phyloP scores from a whole-genome alignment of 192 early-diverging fungal species.

The Coemansia umbellata region DNA sequence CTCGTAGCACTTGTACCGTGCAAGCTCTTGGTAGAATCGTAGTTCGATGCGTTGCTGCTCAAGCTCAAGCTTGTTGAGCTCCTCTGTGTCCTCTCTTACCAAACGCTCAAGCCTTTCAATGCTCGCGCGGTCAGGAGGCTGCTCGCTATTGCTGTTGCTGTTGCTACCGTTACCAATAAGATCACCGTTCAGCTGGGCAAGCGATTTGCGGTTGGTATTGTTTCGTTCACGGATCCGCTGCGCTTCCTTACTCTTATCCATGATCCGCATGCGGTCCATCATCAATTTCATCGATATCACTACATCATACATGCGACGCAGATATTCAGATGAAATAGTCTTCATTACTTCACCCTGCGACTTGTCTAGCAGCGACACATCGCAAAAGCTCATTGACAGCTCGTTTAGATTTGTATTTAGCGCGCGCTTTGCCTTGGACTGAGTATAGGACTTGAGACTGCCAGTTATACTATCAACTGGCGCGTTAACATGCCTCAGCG shows the following conservation, averaged over 20 bases:
- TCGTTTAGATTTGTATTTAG: constrained; percentile 42
- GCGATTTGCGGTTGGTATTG: constrained; percentile 23
- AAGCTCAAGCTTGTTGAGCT: constrained; percentile 35
- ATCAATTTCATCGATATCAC: constrained; percentile 52
- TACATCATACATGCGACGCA: constrained; percentile 47
- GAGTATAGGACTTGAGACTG: constrained; percentile 30
- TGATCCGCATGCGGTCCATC: constrained; percentile 48
- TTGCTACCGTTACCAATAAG: not conserved
- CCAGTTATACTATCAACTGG: constrained; percentile 33
- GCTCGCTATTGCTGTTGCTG: not conserved
- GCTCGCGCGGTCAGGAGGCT: constrained; percentile 23
- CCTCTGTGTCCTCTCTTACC: constrained; percentile 31
- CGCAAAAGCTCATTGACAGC: constrained; percentile 48
- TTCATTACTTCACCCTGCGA: constrained; percentile 52
- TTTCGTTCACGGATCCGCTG: constrained; percentile 41
- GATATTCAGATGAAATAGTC: constrained; percentile 47
- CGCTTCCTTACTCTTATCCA: constrained; percentile 35
- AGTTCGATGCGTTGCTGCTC: constrained; percentile 47
- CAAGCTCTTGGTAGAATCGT: constrained; percentile 50
- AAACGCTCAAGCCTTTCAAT: constrained; percentile 42
- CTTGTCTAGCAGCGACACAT: constrained; percentile 43
- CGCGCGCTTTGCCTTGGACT: constrained; percentile 32
- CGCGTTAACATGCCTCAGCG: constrained; percentile 29
- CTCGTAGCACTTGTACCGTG: constrained; percentile 49
- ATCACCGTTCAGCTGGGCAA: constrained; percentile 24